phyloP scores from a whole-genome alignment of 306 rosid genomes.

The Cucurbita moschata region DNA sequence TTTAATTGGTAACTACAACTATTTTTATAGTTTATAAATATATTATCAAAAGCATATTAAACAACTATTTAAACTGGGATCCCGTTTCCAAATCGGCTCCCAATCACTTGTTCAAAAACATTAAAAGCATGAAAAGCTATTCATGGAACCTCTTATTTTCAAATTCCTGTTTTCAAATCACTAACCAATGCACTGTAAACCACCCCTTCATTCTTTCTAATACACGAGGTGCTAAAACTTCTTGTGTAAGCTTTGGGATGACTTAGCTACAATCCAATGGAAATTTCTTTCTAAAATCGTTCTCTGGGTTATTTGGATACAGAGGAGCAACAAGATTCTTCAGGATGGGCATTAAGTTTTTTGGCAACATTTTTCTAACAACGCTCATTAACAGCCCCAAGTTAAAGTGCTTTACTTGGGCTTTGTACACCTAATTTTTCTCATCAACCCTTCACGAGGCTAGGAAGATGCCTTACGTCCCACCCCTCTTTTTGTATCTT shows the following conservation, averaged over 20 bases:
- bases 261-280: neutral
- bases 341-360: neutral
- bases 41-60: no score
- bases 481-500: neutral
- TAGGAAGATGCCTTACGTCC: neutral
- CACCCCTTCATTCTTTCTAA: neutral
- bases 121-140: no score
- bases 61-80: no score
- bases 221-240: neutral
- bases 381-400: no score
- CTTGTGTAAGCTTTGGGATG: neutral
- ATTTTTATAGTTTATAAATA: no score
- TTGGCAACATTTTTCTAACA: neutral
- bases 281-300: neutral
- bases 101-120: no score
- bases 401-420: no score
- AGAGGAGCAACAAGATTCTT: neutral
- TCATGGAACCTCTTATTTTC: no score
- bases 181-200: no score
- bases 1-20: no score
- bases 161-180: no score
- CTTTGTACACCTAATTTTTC: neutral
- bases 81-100: no score
- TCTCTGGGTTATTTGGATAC: neutral
- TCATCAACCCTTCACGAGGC: neutral